These are phyloP conservation scores for Afroboletus lepidellus DNA, from an alignment of 1,284 basidiomycete genomes.

Conservation along the genomic window DNA sequence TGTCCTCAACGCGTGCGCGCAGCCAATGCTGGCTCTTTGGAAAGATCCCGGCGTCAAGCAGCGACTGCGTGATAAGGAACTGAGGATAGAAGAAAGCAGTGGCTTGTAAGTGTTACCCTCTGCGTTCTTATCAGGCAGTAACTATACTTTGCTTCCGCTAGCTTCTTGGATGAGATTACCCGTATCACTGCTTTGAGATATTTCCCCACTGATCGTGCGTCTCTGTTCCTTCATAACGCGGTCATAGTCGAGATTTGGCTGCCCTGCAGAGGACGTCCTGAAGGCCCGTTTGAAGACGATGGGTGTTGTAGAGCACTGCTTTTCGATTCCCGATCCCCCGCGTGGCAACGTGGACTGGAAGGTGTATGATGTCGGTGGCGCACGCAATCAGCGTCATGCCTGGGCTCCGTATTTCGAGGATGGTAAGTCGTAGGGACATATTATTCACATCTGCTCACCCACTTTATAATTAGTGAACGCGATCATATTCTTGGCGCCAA, in stretches of 20 bases:
- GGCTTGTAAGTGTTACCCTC: constrained; percentile 61
- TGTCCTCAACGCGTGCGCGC: constrained; percentile 57
- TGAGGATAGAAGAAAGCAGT: constrained; percentile 75
- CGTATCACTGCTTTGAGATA: constrained; percentile 78
- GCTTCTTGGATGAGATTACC: constrained; percentile 75
- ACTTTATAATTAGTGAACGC: constrained; percentile 58
- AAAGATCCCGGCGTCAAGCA: constrained; percentile 59
- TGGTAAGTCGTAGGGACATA: constrained; percentile 42
- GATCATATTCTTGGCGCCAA: constrained; percentile 81
- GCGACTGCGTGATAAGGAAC: constrained; percentile 57
- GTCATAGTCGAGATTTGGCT: neutral
- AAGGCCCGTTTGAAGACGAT: constrained; percentile 71
- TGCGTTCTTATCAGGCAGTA: constrained; percentile 5
- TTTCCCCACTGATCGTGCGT: constrained; percentile 73
- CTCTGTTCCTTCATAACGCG: neutral
- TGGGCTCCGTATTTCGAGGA: constrained; percentile 85
- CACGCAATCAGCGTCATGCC: constrained; percentile 70
- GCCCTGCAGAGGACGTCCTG: constrained; percentile 62
- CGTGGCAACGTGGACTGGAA: constrained; percentile 67
- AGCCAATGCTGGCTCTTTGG: constrained; percentile 71
- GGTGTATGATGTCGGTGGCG: constrained; percentile 80
- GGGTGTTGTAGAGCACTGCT: constrained; percentile 75
- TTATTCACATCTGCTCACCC: constrained; percentile 1
- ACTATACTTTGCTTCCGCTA: constrained; percentile 31
- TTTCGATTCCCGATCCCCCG: constrained; percentile 57